A percentile compares a stretch with the other conserved stretches of the same genome.
Evolutionary conservation across 345 rosid genomes (phyloP).

Genomic region (Clarkia xantiana): DNA sequence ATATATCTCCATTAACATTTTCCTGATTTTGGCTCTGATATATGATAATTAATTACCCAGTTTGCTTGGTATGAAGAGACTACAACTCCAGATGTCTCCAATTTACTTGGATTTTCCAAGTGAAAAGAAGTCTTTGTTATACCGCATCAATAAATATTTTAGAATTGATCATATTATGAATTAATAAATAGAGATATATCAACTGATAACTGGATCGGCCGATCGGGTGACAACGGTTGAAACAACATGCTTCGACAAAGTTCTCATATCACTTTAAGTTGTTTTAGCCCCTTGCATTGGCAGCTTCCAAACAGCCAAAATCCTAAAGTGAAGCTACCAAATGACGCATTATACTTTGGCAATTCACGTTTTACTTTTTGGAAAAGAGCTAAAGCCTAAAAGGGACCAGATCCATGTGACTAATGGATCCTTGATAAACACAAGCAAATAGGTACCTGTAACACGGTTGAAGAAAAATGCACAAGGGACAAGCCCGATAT

Average conservation of each 20-base stretch:
- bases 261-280: background rate
- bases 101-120: too few relatives aligned
- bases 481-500: too few relatives aligned
- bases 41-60: too few relatives aligned
- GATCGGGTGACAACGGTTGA: background rate
- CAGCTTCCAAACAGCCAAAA: conserved; percentile 2
- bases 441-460: background rate
- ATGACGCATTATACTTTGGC: background rate
- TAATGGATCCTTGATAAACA: background rate
- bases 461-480: background rate
- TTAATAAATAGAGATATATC: too few relatives aligned
- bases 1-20: too few relatives aligned
- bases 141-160: too few relatives aligned
- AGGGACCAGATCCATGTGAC: background rate
- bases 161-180: too few relatives aligned
- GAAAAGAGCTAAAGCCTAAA: background rate
- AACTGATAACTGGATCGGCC: too few relatives aligned
- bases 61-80: too few relatives aligned
- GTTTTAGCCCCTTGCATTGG: background rate
- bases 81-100: too few relatives aligned
- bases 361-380: background rate
- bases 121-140: too few relatives aligned
- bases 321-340: background rate
- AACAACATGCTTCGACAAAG: background rate
- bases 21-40: too few relatives aligned